Conservation (phyloP, 176 grass and related monocot species). For the Avena insularis region DNA sequence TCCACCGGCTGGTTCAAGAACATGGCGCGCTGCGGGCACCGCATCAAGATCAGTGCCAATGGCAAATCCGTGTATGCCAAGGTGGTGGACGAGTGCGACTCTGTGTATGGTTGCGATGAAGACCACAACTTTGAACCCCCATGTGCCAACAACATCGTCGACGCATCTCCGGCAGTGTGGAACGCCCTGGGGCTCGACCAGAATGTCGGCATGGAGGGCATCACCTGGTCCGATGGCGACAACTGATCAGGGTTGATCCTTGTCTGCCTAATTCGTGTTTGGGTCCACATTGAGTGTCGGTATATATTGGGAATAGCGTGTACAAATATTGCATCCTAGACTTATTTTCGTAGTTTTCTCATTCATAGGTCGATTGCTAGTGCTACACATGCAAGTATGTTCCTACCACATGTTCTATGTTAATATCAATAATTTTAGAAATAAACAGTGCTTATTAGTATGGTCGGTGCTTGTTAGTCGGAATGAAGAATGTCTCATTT, state of each 20-base stretch:
- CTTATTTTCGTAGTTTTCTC: neutral
- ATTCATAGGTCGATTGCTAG: neutral
- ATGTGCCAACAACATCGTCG: neutral
- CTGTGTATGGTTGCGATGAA: neutral
- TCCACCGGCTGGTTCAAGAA: slow-evolving; percentile 1
- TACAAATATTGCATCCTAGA: neutral
- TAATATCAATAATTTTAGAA: too few relatives aligned
- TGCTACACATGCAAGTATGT: neutral
- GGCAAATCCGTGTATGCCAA: slow-evolving; percentile 10
- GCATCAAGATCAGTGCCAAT: neutral
- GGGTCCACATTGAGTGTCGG: neutral
- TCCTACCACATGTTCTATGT: too few relatives aligned
- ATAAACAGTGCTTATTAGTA: too few relatives aligned
- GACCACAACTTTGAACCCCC: neutral
- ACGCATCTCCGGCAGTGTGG: neutral
- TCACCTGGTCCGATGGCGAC: neutral
- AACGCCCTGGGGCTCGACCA: neutral
- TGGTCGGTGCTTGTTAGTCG: too few relatives aligned
- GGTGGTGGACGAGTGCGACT: slow-evolving; percentile 5
- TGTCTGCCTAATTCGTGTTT: neutral
- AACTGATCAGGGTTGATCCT: neutral
- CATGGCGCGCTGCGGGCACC: neutral
- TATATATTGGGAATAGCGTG: neutral
- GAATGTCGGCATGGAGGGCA: neutral
- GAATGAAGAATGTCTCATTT: too few relatives aligned